Evolutionary conservation across 495 filamentous ascomycete species (phyloP).

Genomic region (Lophiotrema nucula): DNA sequence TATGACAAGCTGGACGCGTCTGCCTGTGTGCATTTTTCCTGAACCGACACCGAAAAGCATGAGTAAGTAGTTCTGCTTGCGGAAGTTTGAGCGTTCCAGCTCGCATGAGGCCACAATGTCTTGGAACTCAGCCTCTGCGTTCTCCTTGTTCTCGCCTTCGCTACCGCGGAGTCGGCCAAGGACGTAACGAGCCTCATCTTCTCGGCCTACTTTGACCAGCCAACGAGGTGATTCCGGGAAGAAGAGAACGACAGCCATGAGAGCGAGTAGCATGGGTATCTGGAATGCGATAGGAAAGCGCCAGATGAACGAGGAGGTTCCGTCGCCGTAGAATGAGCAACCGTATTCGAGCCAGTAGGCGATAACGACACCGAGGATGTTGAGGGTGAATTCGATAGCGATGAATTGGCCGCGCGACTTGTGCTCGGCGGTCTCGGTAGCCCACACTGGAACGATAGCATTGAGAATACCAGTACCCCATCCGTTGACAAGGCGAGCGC

Average conservation of each 20-base stretch:
- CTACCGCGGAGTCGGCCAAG: constrained; percentile 61
- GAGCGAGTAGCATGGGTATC: constrained; percentile 60
- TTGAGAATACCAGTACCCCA: constrained; percentile 73
- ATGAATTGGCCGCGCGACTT: constrained; percentile 69
- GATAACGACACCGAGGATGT: constrained; percentile 71
- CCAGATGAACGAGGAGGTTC: constrained; percentile 59
- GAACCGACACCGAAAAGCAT: constrained; percentile 66
- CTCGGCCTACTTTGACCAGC: constrained; percentile 34
- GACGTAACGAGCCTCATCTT: constrained; percentile 53
- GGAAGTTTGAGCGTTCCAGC: constrained; percentile 53
- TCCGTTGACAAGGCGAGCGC: constrained; percentile 63
- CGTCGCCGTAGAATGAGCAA: constrained; percentile 57
- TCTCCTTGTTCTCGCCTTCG: constrained; percentile 51
- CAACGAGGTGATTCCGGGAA: constrained; percentile 37
- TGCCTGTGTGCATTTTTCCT: constrained; percentile 62
- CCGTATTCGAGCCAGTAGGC: constrained; percentile 74
- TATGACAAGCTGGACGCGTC: constrained; percentile 66
- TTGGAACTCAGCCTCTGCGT: constrained; percentile 61
- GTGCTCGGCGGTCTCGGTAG: constrained; percentile 66
- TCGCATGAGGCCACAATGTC: constrained; percentile 62
- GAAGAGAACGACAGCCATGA: constrained; percentile 36
- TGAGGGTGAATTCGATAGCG: constrained; percentile 70
- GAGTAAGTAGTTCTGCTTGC: constrained; percentile 56
- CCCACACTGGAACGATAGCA: constrained; percentile 70
- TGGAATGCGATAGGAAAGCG: constrained; percentile 72